These are phyloP conservation scores for Lomentospora prolificans DNA, from an alignment of 2,329 filamentous ascomycete genomes.

Conservation along the genomic window DNA sequence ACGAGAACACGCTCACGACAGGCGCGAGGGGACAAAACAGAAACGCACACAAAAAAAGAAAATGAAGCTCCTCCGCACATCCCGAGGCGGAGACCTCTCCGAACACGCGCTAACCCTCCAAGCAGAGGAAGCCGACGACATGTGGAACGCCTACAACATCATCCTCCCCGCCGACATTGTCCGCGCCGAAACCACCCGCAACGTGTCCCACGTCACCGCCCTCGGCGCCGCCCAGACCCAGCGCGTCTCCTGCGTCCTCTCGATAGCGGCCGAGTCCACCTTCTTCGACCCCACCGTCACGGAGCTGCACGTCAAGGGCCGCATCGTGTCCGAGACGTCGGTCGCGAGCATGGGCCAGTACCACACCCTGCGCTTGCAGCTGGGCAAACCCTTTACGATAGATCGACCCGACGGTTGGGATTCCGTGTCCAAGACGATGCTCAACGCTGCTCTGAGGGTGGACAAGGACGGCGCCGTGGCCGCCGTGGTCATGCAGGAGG, in stretches of 20 bases:
- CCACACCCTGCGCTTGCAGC: conserved; percentile 67
- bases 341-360: conserved; percentile 44
- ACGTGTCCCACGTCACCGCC: conserved; percentile 38
- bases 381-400: conserved; percentile 78
- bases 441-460: conserved; percentile 69
- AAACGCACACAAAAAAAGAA: background rate
- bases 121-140: conserved; percentile 36
- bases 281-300: conserved; percentile 49
- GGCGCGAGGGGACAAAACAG: no score
- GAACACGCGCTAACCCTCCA: conserved; percentile 25
- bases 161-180: conserved; percentile 44
- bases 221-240: conserved; percentile 37
- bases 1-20: no score
- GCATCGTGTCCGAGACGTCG: conserved; percentile 41
- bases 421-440: conserved; percentile 68
- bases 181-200: conserved; percentile 45
- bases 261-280: conserved; percentile 45
- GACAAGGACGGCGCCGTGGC: conserved; percentile 74
- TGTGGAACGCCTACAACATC: conserved; percentile 55
- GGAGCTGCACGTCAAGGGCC: conserved; percentile 46
- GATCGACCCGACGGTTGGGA: conserved; percentile 85
- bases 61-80: conserved; percentile 31
- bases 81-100: conserved; percentile 10
- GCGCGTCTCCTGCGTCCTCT: conserved; percentile 48
- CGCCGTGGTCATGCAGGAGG: conserved; percentile 90